phyloP scores from a whole-genome alignment of 352 stramenopile species.

The Phytophthora pini region DNA sequence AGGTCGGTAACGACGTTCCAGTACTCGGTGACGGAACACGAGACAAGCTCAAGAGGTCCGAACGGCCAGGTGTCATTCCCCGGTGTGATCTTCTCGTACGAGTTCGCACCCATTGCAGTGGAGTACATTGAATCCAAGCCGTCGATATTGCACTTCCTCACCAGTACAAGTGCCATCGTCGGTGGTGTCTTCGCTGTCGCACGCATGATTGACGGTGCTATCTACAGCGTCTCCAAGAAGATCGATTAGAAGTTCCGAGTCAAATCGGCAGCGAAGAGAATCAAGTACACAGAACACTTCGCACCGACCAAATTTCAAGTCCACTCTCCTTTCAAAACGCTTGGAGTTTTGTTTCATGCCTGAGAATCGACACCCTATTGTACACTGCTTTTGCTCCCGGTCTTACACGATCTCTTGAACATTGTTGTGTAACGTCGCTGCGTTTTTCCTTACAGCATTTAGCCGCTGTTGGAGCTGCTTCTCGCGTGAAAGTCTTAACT shows the following conservation, averaged over 20 bases:
- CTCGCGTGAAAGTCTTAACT: conserved; percentile 22
- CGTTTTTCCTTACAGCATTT: conserved; percentile 37
- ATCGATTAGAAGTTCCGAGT: conserved; percentile 60
- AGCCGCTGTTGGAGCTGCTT: conserved; percentile 40
- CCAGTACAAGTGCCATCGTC: conserved; percentile 87
- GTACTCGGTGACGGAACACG: conserved; percentile 90
- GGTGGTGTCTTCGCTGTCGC: conserved; percentile 88
- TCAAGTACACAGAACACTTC: conserved; percentile 9
- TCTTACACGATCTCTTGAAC: conserved; percentile 38
- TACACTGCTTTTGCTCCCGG: conserved; percentile 34
- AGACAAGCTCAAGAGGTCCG: conserved; percentile 45
- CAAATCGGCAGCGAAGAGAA: conserved; percentile 10
- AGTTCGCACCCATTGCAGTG: conserved; percentile 90
- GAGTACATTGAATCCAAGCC: conserved; percentile 89
- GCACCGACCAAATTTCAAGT: conserved; percentile 18
- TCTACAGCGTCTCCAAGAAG: conserved; percentile 92
- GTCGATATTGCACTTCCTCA: conserved; percentile 87
- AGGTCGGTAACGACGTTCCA: conserved; percentile 77
- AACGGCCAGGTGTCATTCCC: conserved; percentile 78
- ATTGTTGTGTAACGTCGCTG: conserved; percentile 12
- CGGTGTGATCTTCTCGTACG: conserved; percentile 89
- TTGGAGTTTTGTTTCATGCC: conserved; percentile 35
- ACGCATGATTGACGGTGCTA: conserved; percentile 85
- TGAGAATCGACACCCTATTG: conserved; percentile 24
- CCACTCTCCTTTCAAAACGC: conserved; percentile 23